phyloP scores from a whole-genome alignment of 805 yeast species.

The Barnettozyma botsteinii region DNA sequence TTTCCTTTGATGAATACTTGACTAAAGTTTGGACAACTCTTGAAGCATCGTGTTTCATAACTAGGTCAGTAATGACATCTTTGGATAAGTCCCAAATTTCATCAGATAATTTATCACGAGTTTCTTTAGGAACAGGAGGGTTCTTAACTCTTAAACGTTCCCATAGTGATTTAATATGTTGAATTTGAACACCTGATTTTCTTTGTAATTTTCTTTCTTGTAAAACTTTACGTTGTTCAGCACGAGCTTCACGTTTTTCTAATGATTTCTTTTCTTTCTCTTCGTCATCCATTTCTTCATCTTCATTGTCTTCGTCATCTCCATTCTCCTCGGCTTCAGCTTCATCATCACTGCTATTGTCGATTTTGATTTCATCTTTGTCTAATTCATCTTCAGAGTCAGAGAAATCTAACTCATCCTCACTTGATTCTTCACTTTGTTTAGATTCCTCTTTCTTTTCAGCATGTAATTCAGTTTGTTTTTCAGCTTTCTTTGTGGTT shows the following conservation, averaged over 20 bases:
- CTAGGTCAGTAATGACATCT: constrained; percentile 75
- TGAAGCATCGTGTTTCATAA: constrained; percentile 92
- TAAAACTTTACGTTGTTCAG: constrained; percentile 72
- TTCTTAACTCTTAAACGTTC: constrained; percentile 82
- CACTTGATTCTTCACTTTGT: constrained; percentile 15
- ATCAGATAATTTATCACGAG: constrained; percentile 70
- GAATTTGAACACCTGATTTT: constrained; percentile 82
- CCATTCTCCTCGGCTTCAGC: constrained; percentile 28
- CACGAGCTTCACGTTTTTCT: constrained; percentile 57
- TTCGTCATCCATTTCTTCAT: constrained; percentile 21
- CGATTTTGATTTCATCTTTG: constrained; percentile 21
- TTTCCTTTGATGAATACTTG: constrained; percentile 74
- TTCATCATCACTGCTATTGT: constrained; percentile 16
- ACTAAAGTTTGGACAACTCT: constrained; percentile 92
- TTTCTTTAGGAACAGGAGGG: constrained; percentile 71
- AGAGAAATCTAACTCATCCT: constrained; percentile 27
- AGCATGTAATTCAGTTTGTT: constrained; percentile 26
- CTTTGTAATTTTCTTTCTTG: constrained; percentile 83
- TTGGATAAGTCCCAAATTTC: constrained; percentile 82
- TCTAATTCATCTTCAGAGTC: constrained; percentile 29
- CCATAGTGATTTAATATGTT: constrained; percentile 83
- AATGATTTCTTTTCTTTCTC: constrained; percentile 23
- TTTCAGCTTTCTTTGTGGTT: constrained; percentile 9
- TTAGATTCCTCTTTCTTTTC: constrained; percentile 10
- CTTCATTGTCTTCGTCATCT: constrained; percentile 23